Evolutionary conservation across 805 yeast species (phyloP), one percentile per base, ranked within the genome.

Genomic region (Spathaspora girioi): DNA sequence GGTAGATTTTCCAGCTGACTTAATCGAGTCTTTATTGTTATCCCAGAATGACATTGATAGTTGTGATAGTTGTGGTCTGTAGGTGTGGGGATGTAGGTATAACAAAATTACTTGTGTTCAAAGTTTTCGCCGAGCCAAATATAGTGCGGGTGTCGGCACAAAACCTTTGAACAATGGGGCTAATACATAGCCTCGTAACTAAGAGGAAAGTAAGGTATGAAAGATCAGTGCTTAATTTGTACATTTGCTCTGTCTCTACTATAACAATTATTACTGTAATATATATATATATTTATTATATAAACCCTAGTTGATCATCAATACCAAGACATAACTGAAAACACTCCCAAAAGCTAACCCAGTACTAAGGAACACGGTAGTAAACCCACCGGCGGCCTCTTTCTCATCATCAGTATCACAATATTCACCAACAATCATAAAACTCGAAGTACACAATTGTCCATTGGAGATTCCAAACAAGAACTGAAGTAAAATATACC

Each of bases 331-430:
- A 61, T 90, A 93, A 60, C 96, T 87, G 49, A 84, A 62, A 1
- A 90, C 54, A 53, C 96, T 84, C 4, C 99, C 99, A 1, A 77
- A 71, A 0, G 94, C 83, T 47, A 93, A 76, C 0, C 97, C 97
- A 10, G 83, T 62, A 50, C 92, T 84, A 48, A 92, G 79, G 57
- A 89, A 83, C 19, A 92, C 82, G 1, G 90, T 83, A 44, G 96
- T 85, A 64, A 92, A 88, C 2, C 97, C 97, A 44, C 97, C 97
- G 1, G 98, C 97, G 0, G 97, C 97, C 53, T 89, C 89, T 64
- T 83, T 84, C 60, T 89, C 93, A 18, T 78, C 77, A 32, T 83
- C 89, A 1, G 77, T 75, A 31, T 81, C 86, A 49, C 82, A 71
- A 51, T 75, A 78, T 15, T 76, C 71, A 0, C 87, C 84, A 2